phyloP scores from a whole-genome alignment of 768 basidiomycete genomes.

The Termitomyces sp. region DNA sequence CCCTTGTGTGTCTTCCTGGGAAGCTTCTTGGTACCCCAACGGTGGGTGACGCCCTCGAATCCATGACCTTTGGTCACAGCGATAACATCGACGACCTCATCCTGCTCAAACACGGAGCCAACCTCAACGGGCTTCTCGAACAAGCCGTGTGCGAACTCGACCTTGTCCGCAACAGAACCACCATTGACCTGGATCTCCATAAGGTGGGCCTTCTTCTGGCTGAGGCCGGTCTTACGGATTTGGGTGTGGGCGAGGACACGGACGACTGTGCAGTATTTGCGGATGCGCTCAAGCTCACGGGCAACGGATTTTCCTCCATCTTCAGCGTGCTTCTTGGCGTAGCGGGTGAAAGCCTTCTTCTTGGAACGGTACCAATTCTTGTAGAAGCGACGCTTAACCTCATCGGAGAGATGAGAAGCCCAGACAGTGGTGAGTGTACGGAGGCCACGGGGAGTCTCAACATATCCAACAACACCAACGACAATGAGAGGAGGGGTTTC shows the following conservation, averaged over 20 bases:
- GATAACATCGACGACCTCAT: constrained; percentile 94
- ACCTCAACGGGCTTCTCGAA: constrained; percentile 97
- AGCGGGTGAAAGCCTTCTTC: constrained; percentile 99
- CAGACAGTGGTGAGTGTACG: constrained; percentile 98
- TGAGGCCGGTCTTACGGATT: constrained; percentile 94
- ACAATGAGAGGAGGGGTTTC: constrained; percentile 97
- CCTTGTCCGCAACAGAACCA: constrained; percentile 93
- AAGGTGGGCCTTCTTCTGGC: constrained; percentile 99
- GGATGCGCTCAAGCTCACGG: constrained; percentile 98
- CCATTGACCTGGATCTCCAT: constrained; percentile 99
- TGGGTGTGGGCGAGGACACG: constrained; percentile 99
- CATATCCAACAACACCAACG: constrained; percentile 98
- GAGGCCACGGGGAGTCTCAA: constrained; percentile 98
- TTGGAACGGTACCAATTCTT: constrained; percentile 99
- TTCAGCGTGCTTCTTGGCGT: constrained; percentile 99
- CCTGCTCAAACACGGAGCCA: constrained; percentile 85
- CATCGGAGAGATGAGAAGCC: constrained; percentile 97
- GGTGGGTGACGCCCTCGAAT: constrained; percentile 98
- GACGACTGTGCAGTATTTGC: constrained; percentile 99
- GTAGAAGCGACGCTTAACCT: constrained; percentile 99
- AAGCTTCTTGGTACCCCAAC: constrained; percentile 99
- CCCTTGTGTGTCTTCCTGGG: constrained; percentile 99
- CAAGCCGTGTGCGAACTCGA: constrained; percentile 87
- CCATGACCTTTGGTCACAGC: constrained; percentile 99
- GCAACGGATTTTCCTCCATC: constrained; percentile 86